These are phyloP conservation scores for Dunaliella primolecta DNA, from an alignment of 139 green algal species.

Conservation along the genomic window DNA sequence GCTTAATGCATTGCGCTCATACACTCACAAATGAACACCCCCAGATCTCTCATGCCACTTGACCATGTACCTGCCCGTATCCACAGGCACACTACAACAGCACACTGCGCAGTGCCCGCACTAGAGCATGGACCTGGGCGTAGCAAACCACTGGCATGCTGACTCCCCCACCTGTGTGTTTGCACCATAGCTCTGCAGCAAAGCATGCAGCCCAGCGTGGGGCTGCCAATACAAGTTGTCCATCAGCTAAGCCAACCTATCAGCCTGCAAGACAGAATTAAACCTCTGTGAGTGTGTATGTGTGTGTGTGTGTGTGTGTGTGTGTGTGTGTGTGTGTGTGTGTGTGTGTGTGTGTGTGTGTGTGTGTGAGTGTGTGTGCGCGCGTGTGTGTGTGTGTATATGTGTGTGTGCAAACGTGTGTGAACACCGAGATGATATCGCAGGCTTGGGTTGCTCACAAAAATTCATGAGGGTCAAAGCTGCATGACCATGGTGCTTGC, in stretches of 20 bases:
- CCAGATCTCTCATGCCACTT: too few species aligned
- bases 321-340: neutral
- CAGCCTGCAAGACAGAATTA: neutral
- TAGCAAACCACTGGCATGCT: too few species aligned
- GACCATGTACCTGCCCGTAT: too few species aligned
- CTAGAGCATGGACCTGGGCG: too few species aligned
- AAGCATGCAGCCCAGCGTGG: constrained; percentile 7
- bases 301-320: neutral
- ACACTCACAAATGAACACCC: too few species aligned
- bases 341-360: neutral
- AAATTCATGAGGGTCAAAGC: too few species aligned
- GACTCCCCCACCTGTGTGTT: neutral
- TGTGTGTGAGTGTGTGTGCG: neutral
- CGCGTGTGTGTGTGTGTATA: neutral
- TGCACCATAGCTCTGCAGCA: constrained; percentile 13
- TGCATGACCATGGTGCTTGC: too few species aligned
- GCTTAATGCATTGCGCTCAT: too few species aligned
- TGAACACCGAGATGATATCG: neutral
- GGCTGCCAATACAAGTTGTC: constrained; percentile 25
- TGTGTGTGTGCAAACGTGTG: neutral
- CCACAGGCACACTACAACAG: too few species aligned
- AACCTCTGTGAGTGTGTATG: too few species aligned
- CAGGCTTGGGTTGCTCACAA: too few species aligned
- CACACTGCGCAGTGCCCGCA: too few species aligned
- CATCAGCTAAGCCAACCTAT: neutral